Percentiles rank a stretch among this genome's conserved stretches.
These are phyloP conservation scores for Kodamaea ohmeri DNA, from an alignment of 1,139 yeast species.

Conservation along the genomic window DNA sequence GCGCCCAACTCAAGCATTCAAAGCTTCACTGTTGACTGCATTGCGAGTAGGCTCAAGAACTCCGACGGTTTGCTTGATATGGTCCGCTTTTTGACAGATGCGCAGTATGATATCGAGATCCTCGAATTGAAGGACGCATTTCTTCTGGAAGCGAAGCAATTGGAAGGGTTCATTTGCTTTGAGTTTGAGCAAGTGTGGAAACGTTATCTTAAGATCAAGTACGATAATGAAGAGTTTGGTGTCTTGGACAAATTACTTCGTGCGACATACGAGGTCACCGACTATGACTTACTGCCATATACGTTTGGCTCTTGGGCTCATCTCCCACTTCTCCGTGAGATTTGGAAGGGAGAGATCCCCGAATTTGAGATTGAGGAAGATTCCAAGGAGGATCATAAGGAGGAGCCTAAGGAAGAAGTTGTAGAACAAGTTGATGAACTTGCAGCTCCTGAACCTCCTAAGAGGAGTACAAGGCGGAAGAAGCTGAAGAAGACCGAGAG, in stretches of 20 bases:
- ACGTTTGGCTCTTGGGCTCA: slow-evolving; percentile 17
- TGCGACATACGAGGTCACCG: slow-evolving; percentile 13
- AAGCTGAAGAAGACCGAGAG: neutral
- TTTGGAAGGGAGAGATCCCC: slow-evolving; percentile 13
- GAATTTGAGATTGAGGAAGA: neutral
- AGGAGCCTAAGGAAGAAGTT: slow-evolving; percentile 2
- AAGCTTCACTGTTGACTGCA: slow-evolving; percentile 21
- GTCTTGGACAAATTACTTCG: slow-evolving; percentile 22
- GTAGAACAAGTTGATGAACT: neutral
- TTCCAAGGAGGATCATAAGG: slow-evolving; percentile 1
- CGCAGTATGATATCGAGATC: slow-evolving; percentile 23
- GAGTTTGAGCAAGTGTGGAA: slow-evolving; percentile 23
- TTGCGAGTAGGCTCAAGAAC: slow-evolving; percentile 19
- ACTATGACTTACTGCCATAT: slow-evolving; percentile 19
- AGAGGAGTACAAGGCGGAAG: neutral
- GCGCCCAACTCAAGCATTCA: slow-evolving; percentile 35
- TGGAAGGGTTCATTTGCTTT: slow-evolving; percentile 17
- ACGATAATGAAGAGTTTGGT: slow-evolving; percentile 13
- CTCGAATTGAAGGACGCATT: slow-evolving; percentile 19
- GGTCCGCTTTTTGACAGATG: slow-evolving; percentile 22
- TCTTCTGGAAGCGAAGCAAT: slow-evolving; percentile 13
- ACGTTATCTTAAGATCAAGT: slow-evolving; percentile 15
- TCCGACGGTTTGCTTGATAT: slow-evolving; percentile 19
- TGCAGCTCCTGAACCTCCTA: slow-evolving; percentile 1
- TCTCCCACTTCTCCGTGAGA: slow-evolving; percentile 15